Evolutionary conservation across 2,329 filamentous ascomycete species (phyloP).

Genomic region (Claviceps capensis): DNA sequence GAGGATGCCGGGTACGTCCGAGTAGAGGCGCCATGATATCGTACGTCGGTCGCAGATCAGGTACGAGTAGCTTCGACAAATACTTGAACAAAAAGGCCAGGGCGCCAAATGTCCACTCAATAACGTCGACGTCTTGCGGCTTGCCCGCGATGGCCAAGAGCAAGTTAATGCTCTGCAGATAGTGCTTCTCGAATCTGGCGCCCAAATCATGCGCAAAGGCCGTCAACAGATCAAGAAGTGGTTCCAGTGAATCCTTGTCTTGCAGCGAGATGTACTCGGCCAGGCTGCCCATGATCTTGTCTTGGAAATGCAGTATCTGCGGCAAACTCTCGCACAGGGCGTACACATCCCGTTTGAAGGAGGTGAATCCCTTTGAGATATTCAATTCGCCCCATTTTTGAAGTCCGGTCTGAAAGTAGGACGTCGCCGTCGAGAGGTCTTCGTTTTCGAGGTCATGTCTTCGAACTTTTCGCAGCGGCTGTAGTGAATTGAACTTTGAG

Average conservation of each 20-base stretch:
- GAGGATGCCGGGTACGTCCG: conserved; percentile 68
- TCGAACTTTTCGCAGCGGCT: conserved; percentile 81
- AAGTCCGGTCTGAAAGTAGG: conserved; percentile 71
- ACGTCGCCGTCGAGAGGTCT: conserved; percentile 63
- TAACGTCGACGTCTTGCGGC: conserved; percentile 69
- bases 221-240: conserved; percentile 73
- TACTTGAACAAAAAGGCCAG: conserved; percentile 97
- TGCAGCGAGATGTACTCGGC: conserved; percentile 62
- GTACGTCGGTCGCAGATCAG: conserved; percentile 74
- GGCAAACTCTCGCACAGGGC: conserved; percentile 80
- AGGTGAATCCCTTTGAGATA: conserved; percentile 64
- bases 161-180: conserved; percentile 58
- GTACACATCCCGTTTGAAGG: conserved; percentile 61
- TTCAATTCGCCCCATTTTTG: conserved; percentile 89
- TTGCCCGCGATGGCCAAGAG: conserved; percentile 67
- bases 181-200: conserved; percentile 76
- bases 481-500: conserved; percentile 74
- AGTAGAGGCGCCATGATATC: conserved; percentile 73
- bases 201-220: conserved; percentile 94
- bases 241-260: conserved; percentile 71
- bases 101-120: conserved; percentile 94
- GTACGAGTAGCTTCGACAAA: conserved; percentile 71
- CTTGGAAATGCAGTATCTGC: conserved; percentile 82
- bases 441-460: conserved; percentile 71
- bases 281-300: conserved; percentile 68